Conservation (phyloP, 2,329 filamentous ascomycete genomes). For the Elsinoe arachidis region DNA sequence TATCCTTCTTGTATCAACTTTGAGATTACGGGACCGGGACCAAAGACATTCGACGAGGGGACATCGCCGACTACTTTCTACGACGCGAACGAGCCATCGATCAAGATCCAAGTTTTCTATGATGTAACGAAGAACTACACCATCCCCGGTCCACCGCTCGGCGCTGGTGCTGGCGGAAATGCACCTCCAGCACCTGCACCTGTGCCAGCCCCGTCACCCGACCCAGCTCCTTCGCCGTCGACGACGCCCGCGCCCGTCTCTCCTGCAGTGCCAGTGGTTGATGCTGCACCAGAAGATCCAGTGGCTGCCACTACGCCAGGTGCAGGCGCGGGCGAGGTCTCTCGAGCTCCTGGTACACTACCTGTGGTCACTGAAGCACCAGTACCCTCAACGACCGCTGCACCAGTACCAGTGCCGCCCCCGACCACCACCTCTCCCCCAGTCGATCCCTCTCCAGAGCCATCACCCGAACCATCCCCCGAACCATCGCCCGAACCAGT, state of each 20-base stretch:
- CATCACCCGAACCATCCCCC: not conserved
- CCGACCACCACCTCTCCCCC: not conserved
- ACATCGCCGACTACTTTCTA: slow-evolving; percentile 7
- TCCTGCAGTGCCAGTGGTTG: not conserved
- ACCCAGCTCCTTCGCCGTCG: not conserved
- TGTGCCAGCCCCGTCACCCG: not conserved
- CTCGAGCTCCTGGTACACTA: not conserved
- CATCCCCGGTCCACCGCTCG: not conserved
- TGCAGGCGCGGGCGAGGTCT: not conserved
- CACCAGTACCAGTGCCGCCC: not conserved
- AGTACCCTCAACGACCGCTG: not conserved
- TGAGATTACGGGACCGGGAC: slow-evolving; percentile 43
- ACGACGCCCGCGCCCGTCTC: not conserved
- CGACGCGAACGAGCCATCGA: not conserved
- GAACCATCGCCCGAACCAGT: not conserved
- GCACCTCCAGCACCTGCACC: not conserved
- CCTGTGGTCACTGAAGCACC: not conserved
- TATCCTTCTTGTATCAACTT: slow-evolving; percentile 50
- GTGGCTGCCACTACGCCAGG: not conserved
- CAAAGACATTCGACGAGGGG: not conserved
- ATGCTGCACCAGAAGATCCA: not conserved
- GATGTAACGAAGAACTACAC: slow-evolving; percentile 9
- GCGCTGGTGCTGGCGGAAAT: not conserved
- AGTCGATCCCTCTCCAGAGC: not conserved
- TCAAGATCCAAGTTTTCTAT: slow-evolving; percentile 9